Conservation (phyloP, 805 yeast genomes). For the Sugiyamaella boreocaroliniensis region DNA sequence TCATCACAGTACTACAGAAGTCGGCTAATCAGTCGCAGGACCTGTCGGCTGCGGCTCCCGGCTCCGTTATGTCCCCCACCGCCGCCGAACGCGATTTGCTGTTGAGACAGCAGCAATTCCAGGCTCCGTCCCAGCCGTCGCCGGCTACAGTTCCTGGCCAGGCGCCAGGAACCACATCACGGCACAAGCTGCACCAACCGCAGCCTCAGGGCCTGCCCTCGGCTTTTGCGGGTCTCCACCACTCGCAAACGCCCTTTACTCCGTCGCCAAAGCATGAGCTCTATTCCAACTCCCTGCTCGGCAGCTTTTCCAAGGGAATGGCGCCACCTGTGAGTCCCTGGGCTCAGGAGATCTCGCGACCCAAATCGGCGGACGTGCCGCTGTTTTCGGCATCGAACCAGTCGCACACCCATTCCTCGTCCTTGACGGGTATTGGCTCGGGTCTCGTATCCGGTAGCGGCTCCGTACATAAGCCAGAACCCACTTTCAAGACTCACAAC, state of each 20-base stretch:
- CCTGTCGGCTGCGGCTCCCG: constrained; percentile 11
- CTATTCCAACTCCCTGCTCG: constrained; percentile 19
- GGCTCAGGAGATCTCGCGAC: constrained; percentile 24
- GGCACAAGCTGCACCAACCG: constrained; percentile 7
- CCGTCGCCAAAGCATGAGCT: constrained; percentile 18
- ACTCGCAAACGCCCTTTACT: constrained; percentile 11
- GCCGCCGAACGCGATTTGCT: constrained; percentile 3
- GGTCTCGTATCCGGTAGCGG: background rate
- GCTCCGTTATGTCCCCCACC: constrained; percentile 17
- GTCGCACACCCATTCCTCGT: background rate
- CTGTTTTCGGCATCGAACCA: constrained; percentile 2
- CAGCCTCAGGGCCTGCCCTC: constrained; percentile 1
- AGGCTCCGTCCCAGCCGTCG: background rate
- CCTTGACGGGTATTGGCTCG: constrained; percentile 4
- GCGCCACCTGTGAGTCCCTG: constrained; percentile 22
- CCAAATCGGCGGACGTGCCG: constrained; percentile 20
- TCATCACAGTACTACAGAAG: constrained; percentile 30
- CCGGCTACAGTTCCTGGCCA: background rate
- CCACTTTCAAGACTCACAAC: background rate
- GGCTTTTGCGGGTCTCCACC: constrained; percentile 2
- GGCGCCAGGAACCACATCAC: background rate
- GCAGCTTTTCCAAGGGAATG: constrained; percentile 12
- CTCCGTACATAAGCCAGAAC: background rate
- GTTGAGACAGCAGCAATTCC: constrained; percentile 7
- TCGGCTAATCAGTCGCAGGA: constrained; percentile 23